phyloP scores from a whole-genome alignment of 2,329 filamentous ascomycete genomes.

The Xylaria sp. region DNA sequence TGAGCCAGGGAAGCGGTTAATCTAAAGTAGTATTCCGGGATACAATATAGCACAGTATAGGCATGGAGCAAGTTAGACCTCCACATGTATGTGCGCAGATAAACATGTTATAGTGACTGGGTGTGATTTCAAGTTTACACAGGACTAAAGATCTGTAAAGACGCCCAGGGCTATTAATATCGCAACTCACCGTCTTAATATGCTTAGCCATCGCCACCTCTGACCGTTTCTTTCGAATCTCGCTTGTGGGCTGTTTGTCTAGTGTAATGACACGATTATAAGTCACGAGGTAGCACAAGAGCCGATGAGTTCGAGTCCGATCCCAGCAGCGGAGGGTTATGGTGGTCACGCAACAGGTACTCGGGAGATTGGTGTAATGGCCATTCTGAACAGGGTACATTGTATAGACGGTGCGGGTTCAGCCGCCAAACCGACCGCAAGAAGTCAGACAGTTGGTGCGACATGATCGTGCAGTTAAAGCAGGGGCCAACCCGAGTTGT shows the following conservation, averaged over 20 bases:
- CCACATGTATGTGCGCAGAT: not conserved
- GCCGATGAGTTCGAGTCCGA: slow-evolving; percentile 28
- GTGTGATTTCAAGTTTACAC: not conserved
- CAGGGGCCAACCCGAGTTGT: slow-evolving; percentile 15
- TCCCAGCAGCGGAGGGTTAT: slow-evolving; percentile 19
- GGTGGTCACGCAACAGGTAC: slow-evolving; percentile 27
- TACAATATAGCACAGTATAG: not conserved
- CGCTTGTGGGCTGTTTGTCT: not conserved
- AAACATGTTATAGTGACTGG: not conserved
- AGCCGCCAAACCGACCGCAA: slow-evolving; percentile 10
- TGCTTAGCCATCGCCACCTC: slow-evolving; percentile 11
- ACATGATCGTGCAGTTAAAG: slow-evolving; percentile 6
- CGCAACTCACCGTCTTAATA: slow-evolving; percentile 10
- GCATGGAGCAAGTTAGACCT: not conserved
- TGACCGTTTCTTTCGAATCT: slow-evolving; percentile 16
- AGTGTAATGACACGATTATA: slow-evolving; percentile 21
- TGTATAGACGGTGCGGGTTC: slow-evolving; percentile 11
- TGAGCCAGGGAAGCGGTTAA: not conserved
- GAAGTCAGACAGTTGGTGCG: slow-evolving; percentile 9
- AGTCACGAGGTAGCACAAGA: slow-evolving; percentile 25
- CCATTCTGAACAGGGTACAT: not conserved
- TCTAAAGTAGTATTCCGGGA: not conserved
- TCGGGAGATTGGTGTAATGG: slow-evolving; percentile 31
- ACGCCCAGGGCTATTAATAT: slow-evolving; percentile 17
- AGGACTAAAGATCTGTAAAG: slow-evolving; percentile 9